These are phyloP conservation scores for Apiospora hydei DNA, from an alignment of 2,329 filamentous ascomycete species.

Conservation along the genomic window DNA sequence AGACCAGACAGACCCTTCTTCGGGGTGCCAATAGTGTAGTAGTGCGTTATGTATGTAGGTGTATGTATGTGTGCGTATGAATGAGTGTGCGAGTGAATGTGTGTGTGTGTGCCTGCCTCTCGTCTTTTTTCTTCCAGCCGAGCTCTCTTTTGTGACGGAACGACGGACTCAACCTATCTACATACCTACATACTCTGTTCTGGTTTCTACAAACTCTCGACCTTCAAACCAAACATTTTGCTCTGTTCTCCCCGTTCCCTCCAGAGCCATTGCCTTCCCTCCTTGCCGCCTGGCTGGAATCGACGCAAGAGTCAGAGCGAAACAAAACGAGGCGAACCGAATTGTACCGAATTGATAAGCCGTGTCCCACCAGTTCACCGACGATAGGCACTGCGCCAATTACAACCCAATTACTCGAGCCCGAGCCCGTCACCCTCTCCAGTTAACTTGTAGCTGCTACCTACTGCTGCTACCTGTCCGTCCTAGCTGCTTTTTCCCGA, in stretches of 20 bases:
- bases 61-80: neutral
- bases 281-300: neutral
- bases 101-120: neutral
- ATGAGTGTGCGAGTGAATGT: neutral
- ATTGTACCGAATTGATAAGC: conserved; percentile 21
- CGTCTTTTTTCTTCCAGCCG: conserved; percentile 13
- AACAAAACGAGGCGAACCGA: conserved; percentile 20
- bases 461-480: neutral
- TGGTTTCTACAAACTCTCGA: neutral
- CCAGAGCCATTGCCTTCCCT: conserved; percentile 4
- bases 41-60: neutral
- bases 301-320: neutral
- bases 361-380: conserved; percentile 21
- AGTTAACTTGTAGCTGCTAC: conserved; percentile 15
- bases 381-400: conserved; percentile 19
- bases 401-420: conserved; percentile 8
- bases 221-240: neutral
- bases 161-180: conserved; percentile 1
- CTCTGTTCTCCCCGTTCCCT: neutral
- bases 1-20: conserved; percentile 14
- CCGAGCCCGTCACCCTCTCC: conserved; percentile 18
- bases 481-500: neutral
- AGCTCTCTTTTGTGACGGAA: conserved; percentile 7
- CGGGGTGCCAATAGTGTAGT: conserved; percentile 15
- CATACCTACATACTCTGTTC: neutral